Evolutionary conservation across 1,139 yeast species (phyloP), one percentile per base, ranked within the genome.

Genomic region (Sugiyamaella sp.): DNA sequence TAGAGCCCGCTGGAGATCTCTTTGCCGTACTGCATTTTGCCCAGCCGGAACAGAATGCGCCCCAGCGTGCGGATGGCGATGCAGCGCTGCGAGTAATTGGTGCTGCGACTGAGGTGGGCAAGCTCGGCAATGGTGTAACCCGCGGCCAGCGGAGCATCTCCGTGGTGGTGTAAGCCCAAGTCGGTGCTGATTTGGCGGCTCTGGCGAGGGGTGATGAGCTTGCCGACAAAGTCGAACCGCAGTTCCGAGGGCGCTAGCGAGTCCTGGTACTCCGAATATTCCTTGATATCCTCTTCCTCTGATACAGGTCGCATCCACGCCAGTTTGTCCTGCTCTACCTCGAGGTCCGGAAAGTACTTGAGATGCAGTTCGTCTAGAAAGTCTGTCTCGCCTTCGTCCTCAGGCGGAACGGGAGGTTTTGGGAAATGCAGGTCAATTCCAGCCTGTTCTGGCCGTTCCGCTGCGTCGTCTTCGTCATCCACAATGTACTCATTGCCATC

Each of bases 91-190:
- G 95, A 84, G 1, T 96, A 82, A 52, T 86, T 81, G 0, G 86
- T 81, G 1, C 97, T 89, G 59, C 97, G 76, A 2, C 91, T 75
- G 52, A 89, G 77, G 63, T 86, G 95, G 0, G 87, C 86, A 50
- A 93, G 75, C 66, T 93, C 99, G 1, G 81, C 76, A 21, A 93
- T 69, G 0, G 98, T 90, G 68, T 93, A 93, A 0, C 99, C 99
- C 0, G 99, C 96, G 53, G 91, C 76, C 44, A 85, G 84, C 0
- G 98, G 97, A 53, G 85, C 83, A 21, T 86, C 89, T 0, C 97
- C 80, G 69, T 93, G 99, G 67, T 93, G 98, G 64, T 90, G 97
- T 21, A 93, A 77, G 0, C 97, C 99, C 49, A 81, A 70, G 44
- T 79, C 75, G 0, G 86, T 77, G 2, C 82, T 78, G 5, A 83